Conservation (phyloP, 169 alveolate genomes). For the Eimeria tenella region DNA sequence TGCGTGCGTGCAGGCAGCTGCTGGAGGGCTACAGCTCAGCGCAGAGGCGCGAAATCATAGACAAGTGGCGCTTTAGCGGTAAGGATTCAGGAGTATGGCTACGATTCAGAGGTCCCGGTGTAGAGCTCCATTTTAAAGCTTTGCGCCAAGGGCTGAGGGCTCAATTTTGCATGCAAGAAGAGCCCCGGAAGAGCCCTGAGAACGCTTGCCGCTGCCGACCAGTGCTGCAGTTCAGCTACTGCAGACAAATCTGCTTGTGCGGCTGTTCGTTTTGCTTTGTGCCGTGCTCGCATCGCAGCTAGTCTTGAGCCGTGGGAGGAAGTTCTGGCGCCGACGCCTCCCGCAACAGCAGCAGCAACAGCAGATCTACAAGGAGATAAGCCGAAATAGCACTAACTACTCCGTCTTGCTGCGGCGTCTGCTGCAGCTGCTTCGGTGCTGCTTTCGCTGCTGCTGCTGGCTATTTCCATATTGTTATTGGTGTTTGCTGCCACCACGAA, state of each 20-base stretch:
- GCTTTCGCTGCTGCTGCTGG: no score
- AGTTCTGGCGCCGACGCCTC: conserved; percentile 6
- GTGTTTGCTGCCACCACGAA: no score
- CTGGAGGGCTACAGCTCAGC: conserved; percentile 50
- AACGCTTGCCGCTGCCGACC: neutral
- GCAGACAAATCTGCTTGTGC: neutral
- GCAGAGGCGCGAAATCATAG: conserved; percentile 22
- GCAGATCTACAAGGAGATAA: neutral
- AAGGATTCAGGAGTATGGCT: neutral
- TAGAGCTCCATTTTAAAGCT: neutral
- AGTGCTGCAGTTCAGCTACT: neutral
- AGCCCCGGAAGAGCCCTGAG: no score
- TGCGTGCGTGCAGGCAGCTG: conserved; percentile 23
- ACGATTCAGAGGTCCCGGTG: neutral
- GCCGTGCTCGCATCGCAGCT: neutral
- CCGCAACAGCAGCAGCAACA: neutral
- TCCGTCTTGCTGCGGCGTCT: no score
- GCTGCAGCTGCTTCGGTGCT: no score
- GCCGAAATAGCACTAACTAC: no score
- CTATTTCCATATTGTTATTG: no score
- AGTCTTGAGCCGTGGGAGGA: conserved; percentile 26
- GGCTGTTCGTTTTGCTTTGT: neutral
- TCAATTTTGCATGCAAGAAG: neutral
- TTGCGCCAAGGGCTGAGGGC: neutral
- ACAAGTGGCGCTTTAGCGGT: conserved; percentile 12